Conservation (phyloP, 108 stramenopile species). For the Mediolabrus comicus region DNA sequence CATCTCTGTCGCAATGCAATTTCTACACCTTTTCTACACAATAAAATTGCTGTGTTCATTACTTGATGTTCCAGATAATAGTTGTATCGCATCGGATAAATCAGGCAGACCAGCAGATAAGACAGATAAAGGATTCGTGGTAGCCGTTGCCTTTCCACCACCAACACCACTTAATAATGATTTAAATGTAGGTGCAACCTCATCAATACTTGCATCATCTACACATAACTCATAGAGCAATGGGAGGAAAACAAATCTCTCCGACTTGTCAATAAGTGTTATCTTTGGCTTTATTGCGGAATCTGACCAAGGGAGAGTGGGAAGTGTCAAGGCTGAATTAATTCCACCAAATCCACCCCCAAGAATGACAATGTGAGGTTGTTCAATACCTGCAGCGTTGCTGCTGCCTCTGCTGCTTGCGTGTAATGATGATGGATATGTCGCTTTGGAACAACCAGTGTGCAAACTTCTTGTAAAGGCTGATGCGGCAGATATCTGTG, state of each 20-base stretch:
- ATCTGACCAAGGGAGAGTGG: slow-evolving; percentile 41
- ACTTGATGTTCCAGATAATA: slow-evolving; percentile 2
- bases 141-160: neutral
- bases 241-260: slow-evolving; percentile 86
- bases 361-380: slow-evolving; percentile 55
- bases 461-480: no score
- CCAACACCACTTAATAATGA: slow-evolving; percentile 50
- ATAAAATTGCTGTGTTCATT: no score
- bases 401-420: slow-evolving; percentile 4
- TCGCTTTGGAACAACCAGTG: no score
- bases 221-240: slow-evolving; percentile 84
- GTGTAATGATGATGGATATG: neutral
- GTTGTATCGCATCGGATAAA: neutral
- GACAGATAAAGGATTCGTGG: neutral
- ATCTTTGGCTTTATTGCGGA: slow-evolving; percentile 45
- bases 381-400: neutral
- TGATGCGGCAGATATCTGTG: no score
- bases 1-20: no score
- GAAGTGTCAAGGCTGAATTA: slow-evolving; percentile 56
- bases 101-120: slow-evolving; percentile 1
- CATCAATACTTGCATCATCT: slow-evolving; percentile 57
- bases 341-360: slow-evolving; percentile 74
- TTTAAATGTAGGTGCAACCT: slow-evolving; percentile 64
- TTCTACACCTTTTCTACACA: no score
- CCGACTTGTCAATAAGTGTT: slow-evolving; percentile 76